These are phyloP conservation scores for Tylopilus subfusipes DNA, from an alignment of 768 basidiomycete species.

Conservation along the genomic window DNA sequence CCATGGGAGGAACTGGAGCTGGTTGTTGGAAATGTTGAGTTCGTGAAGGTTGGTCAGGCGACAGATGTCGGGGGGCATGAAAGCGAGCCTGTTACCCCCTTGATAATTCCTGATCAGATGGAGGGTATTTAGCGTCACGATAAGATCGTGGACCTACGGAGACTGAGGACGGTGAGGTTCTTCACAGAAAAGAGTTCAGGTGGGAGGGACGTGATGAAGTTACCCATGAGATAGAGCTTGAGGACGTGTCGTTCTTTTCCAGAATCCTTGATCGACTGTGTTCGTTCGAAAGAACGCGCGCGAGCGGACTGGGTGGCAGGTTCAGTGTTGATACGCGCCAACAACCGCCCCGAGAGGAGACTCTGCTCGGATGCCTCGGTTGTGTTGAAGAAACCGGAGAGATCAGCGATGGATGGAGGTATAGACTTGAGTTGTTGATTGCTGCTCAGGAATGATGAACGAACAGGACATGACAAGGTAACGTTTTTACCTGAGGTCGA, in stretches of 20 bases:
- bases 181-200: conserved; percentile 52
- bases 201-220: conserved; percentile 54
- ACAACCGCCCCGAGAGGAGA: conserved; percentile 22
- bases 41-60: conserved; percentile 51
- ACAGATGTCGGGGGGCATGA: conserved; percentile 61
- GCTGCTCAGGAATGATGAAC: conserved; percentile 28
- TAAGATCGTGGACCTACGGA: conserved; percentile 45
- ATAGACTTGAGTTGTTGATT: conserved; percentile 44
- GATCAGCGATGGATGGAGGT: conserved; percentile 43
- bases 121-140: neutral
- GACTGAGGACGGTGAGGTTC: conserved; percentile 56
- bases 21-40: conserved; percentile 61
- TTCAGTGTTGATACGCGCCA: conserved; percentile 36
- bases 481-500: conserved; percentile 51
- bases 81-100: conserved; percentile 57
- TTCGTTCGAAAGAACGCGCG: conserved; percentile 25
- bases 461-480: conserved; percentile 5
- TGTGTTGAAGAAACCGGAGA: conserved; percentile 45
- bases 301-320: conserved; percentile 25
- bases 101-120: neutral
- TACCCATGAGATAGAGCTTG: conserved; percentile 53
- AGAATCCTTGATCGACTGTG: conserved; percentile 27
- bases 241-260: conserved; percentile 48
- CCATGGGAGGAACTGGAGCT: conserved; percentile 56
- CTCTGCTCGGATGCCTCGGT: conserved; percentile 34